These are phyloP conservation scores for Chlamydomonas schloesseri DNA, from an alignment of 139 green algal genomes.

Conservation along the genomic window DNA sequence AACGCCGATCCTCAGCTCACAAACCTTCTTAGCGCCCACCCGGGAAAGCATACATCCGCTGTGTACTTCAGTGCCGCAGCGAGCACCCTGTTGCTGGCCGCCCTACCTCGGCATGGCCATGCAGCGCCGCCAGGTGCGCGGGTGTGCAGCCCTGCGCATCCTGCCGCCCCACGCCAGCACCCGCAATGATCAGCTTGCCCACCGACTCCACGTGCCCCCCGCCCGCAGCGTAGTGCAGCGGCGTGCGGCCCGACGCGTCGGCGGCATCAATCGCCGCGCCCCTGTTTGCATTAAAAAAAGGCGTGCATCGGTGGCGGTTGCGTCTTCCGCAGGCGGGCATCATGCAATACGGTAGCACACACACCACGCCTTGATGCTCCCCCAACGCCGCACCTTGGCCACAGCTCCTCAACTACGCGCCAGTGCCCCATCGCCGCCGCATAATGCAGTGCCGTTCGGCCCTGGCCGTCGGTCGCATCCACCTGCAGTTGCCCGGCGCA, in stretches of 20 bases:
- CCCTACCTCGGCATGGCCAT: conserved; percentile 36
- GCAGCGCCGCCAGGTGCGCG: conserved; percentile 32
- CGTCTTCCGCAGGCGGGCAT: no score
- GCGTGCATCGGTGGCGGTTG: no score
- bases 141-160: conserved; percentile 28
- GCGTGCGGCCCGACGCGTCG: not conserved
- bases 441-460: conserved; percentile 24
- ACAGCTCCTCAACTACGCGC: conserved; percentile 43
- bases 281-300: not conserved
- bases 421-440: conserved; percentile 34
- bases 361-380: not conserved
- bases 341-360: no score
- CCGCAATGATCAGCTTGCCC: conserved; percentile 25
- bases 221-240: conserved; percentile 39
- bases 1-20: no score
- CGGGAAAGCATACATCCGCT: no score
- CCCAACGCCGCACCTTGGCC: conserved; percentile 3
- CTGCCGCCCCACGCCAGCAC: not conserved
- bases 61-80: no score
- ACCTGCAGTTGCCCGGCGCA: not conserved
- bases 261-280: conserved; percentile 22
- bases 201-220: conserved; percentile 14
- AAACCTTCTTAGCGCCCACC: no score
- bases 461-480: not conserved
- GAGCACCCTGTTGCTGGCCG: not conserved